phyloP scores from a whole-genome alignment of 257 asterid species.

The Solanum raphanifolium region DNA sequence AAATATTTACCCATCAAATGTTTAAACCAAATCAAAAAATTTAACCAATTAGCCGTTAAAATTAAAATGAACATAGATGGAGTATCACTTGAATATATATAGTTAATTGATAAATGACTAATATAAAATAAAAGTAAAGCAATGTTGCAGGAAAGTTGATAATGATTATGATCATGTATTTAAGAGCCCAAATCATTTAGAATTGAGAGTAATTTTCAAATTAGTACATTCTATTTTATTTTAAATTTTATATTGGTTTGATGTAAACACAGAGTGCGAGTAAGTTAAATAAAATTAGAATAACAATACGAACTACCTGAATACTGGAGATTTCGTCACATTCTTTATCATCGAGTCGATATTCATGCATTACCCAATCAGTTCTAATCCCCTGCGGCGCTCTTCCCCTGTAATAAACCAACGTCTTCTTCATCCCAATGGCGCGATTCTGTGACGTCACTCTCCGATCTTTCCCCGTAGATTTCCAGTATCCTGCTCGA shows the following conservation, averaged over 20 bases:
- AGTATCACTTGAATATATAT: not conserved
- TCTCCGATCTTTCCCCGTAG: constrained; percentile 85
- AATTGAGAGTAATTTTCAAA: not conserved
- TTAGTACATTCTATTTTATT: not conserved
- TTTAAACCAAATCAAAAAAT: not conserved
- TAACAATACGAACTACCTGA: constrained; percentile 56
- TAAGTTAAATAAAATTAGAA: not conserved
- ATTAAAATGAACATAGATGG: not conserved
- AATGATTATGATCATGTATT: not conserved
- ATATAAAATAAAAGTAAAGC: not conserved
- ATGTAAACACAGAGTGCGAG: not conserved
- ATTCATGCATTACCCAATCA: constrained; percentile 98
- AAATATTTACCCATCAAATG: not conserved
- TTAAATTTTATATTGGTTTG: not conserved
- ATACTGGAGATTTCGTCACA: constrained; percentile 53
- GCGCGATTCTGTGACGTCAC: constrained; percentile 64
- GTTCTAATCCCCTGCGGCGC: constrained; percentile 95
- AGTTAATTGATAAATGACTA: not conserved
- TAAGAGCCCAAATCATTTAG: not conserved
- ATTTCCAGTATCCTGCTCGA: constrained; percentile 91
- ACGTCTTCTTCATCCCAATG: constrained; percentile 89
- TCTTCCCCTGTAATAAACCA: constrained; percentile 79
- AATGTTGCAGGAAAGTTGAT: not conserved
- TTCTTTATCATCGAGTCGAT: constrained; percentile 76
- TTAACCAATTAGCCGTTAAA: not conserved